Percentiles rank a stretch among this genome's conserved stretches.
Conservation (phyloP, 371 early-diverging fungal species). For the Amoeboaphelidium protococcarum region DNA sequence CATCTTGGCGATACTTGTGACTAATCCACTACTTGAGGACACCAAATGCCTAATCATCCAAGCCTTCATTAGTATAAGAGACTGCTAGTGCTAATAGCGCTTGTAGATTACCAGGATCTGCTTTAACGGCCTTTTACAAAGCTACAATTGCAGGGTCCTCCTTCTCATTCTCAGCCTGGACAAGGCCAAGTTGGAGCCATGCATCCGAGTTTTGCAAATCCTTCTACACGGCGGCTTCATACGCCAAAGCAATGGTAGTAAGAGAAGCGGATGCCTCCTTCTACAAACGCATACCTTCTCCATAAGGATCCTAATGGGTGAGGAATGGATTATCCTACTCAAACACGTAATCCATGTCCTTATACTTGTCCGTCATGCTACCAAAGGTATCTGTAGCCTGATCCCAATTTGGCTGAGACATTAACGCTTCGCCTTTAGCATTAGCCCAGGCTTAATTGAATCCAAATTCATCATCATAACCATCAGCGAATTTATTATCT, state of each 20-base stretch:
- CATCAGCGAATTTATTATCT: no score
- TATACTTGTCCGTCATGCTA: no score
- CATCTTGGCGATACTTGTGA: slow-evolving; percentile 19
- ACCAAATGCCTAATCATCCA: slow-evolving; percentile 53
- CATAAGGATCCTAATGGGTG: slow-evolving; percentile 11
- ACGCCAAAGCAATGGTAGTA: slow-evolving; percentile 26
- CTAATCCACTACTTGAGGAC: slow-evolving; percentile 63
- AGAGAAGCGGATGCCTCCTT: slow-evolving; percentile 7
- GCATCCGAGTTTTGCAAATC: slow-evolving; percentile 44
- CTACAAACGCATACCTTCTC: slow-evolving; percentile 8
- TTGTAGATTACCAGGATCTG: slow-evolving; percentile 39
- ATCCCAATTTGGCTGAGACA: no score
- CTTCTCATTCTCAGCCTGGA: slow-evolving; percentile 83
- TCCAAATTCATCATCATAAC: no score
- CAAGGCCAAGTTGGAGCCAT: slow-evolving; percentile 61
- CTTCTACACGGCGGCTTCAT: slow-evolving; percentile 69
- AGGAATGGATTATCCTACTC: slow-evolving; percentile 13
- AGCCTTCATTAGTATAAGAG: slow-evolving; percentile 74
- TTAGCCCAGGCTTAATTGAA: no score
- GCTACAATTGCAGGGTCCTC: slow-evolving; percentile 74
- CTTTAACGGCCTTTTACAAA: slow-evolving; percentile 37
- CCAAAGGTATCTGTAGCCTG: no score
- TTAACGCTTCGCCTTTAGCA: no score
- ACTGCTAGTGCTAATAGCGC: slow-evolving; percentile 68
- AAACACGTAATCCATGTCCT: no score